These are phyloP conservation scores for Schwanniomyces sp. DNA, from an alignment of 805 yeast species.

Conservation along the genomic window DNA sequence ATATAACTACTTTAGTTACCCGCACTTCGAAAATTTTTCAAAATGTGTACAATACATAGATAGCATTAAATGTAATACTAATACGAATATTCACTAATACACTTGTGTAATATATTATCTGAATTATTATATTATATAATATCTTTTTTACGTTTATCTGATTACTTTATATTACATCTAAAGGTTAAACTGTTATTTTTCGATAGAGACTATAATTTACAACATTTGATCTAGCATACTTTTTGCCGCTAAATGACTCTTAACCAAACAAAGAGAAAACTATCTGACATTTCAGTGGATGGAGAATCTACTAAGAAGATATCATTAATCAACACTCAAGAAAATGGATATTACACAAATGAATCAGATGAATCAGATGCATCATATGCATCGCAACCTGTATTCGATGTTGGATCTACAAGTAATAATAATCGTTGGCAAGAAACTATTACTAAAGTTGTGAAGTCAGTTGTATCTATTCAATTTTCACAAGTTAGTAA, in stretches of 20 bases:
- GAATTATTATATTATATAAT: neutral
- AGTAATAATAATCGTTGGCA: slow-evolving; percentile 56
- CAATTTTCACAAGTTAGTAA: slow-evolving; percentile 85
- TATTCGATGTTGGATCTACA: slow-evolving; percentile 11
- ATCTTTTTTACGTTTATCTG: neutral
- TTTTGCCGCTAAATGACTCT: slow-evolving; percentile 5
- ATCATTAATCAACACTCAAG: slow-evolving; percentile 5
- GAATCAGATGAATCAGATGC: slow-evolving; percentile 1
- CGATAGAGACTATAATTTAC: neutral
- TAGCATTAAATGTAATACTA: neutral
- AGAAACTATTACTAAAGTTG: slow-evolving; percentile 75
- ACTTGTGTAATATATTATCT: neutral
- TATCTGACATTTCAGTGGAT: slow-evolving; percentile 6
- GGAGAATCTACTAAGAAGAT: slow-evolving; percentile 2
- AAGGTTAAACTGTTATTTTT: neutral
- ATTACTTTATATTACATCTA: neutral
- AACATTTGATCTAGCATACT: neutral
- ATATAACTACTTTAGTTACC: slow-evolving; percentile 3
- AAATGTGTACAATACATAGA: neutral
- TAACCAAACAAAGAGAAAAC: slow-evolving; percentile 8
- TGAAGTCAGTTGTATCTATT: slow-evolving; percentile 82
- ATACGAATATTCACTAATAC: neutral
- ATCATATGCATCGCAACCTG: slow-evolving; percentile 4
- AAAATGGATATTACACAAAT: slow-evolving; percentile 12
- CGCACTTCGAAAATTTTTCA: slow-evolving; percentile 2